Conservation (phyloP, 768 basidiomycete genomes). For the Scleroderma bovista region DNA sequence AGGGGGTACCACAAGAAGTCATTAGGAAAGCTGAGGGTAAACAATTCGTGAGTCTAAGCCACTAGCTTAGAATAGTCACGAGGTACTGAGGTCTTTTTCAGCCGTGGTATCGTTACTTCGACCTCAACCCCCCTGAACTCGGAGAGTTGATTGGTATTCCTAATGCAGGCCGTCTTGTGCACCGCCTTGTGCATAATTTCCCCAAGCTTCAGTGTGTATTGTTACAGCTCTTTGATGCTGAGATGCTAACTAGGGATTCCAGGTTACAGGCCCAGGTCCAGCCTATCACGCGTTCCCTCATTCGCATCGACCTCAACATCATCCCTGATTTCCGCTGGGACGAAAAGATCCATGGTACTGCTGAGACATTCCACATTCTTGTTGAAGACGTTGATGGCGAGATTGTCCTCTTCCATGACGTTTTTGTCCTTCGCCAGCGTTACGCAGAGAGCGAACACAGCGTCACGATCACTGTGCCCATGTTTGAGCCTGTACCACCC, state of each 20-base stretch:
- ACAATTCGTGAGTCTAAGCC: conserved; percentile 72
- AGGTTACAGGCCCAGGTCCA: conserved; percentile 94
- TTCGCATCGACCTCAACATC: conserved; percentile 90
- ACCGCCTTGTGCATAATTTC: conserved; percentile 92
- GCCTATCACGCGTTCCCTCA: conserved; percentile 89
- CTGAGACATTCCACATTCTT: conserved; percentile 88
- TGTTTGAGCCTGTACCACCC: conserved; percentile 96
- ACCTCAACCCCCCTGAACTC: conserved; percentile 85
- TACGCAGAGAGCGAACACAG: conserved; percentile 94
- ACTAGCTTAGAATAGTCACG: neutral
- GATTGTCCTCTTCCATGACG: conserved; percentile 91
- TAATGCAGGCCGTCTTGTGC: conserved; percentile 88
- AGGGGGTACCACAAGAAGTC: conserved; percentile 80
- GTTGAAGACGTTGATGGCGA: conserved; percentile 99
- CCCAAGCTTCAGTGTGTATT: conserved; percentile 79
- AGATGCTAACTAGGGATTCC: neutral
- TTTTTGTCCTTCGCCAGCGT: conserved; percentile 84
- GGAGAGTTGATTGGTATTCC: conserved; percentile 93
- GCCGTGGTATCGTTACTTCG: conserved; percentile 98
- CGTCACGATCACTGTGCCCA: conserved; percentile 90
- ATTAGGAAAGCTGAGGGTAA: conserved; percentile 91
- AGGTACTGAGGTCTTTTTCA: conserved; percentile 20
- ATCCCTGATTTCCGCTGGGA: conserved; percentile 99
- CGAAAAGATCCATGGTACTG: conserved; percentile 82
- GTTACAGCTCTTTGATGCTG: neutral